Evolutionary conservation across 129 eudicot genomes (phyloP), one percentile per base, ranked within the genome.

Genomic region (Flaveria sonorensis): DNA sequence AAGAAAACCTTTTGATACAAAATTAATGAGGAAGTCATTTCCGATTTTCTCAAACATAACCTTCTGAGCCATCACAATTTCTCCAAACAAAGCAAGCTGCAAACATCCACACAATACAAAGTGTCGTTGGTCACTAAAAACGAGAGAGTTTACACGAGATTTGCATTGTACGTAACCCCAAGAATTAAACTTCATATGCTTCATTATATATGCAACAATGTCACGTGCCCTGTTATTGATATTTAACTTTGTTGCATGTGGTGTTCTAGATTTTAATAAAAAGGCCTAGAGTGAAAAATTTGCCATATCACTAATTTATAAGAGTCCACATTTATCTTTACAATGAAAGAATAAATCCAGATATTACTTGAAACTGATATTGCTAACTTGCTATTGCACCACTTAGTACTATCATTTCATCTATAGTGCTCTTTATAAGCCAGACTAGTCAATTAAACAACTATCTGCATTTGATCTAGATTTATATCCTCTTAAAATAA

Each of bases 31-130:
- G 71, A 89, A 95, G 63, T 89, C 90, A 61, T 95, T 89, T 30
- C 99, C 99, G 40, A 92, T 86, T 76, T 84, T 95, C 83, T 95
- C 99, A 85, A 88, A 92, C 97, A 95, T 95, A 82, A 92, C 86
- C 95, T 88, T 89, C 83, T 91, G 99, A 56, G 96, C 99, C 73
- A 83, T n/a, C 51, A 95, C 92, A 68, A 95, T 95, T 85, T 95
- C 99, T 19, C 92, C 94, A 56, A 95, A 88, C 85, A 95, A 80
- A 61, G 83, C 83, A 75, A 81, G 78, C 99, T 95, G 97, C 81
- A 47, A 82, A 73, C 63, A 61, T 76, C 76, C 62, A 79, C 48
- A 71, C 32, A 16, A 32, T 18, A 70, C 36, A 66, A 64, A 39
- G 9, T 43, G 52, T 36, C 10, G 32, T 30, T 60, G 43, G 63